Conservation (phyloP, 2,329 filamentous ascomycete genomes). For the Dothistroma septosporum region DNA sequence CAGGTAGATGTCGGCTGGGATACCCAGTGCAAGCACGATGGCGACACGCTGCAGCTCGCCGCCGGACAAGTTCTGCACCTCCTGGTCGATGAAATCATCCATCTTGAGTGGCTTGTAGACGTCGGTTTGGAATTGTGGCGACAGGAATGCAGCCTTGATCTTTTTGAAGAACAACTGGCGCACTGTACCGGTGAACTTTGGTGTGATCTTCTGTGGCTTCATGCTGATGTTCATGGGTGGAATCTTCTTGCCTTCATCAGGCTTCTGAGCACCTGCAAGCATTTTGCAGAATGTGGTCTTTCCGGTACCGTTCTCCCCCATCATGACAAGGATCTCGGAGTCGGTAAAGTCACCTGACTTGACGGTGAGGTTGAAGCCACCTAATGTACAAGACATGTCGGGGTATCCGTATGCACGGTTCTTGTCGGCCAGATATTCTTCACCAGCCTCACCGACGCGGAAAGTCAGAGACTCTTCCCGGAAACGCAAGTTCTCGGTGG, state of each 20-base stretch:
- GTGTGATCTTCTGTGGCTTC: slow-evolving; percentile 99
- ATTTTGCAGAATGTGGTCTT: slow-evolving; percentile 99
- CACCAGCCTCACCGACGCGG: slow-evolving; percentile 82
- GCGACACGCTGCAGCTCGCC: slow-evolving; percentile 99
- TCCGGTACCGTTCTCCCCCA: slow-evolving; percentile 99
- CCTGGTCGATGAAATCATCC: slow-evolving; percentile 98
- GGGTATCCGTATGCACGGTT: slow-evolving; percentile 83
- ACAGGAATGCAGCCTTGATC: slow-evolving; percentile 95
- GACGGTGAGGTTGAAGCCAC: slow-evolving; percentile 77
- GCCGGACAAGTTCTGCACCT: slow-evolving; percentile 97
- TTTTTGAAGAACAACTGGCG: slow-evolving; percentile 99
- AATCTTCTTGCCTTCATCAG: slow-evolving; percentile 71
- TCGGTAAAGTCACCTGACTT: slow-evolving; percentile 87
- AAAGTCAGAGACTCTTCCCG: slow-evolving; percentile 95
- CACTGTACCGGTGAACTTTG: slow-evolving; percentile 95
- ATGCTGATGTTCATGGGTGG: slow-evolving; percentile 97
- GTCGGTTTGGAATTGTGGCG: slow-evolving; percentile 97
- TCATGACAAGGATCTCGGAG: slow-evolving; percentile 98
- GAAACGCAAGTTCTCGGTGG: slow-evolving; percentile 97
- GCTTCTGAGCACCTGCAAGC: slow-evolving; percentile 87
- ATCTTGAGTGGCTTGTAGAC: slow-evolving; percentile 99
- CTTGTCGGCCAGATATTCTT: slow-evolving; percentile 83
- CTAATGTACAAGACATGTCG: slow-evolving; percentile 86
- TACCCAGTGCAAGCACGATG: slow-evolving; percentile 91
- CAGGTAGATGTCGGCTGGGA: slow-evolving; percentile 95